phyloP scores from a whole-genome alignment of 1,284 basidiomycete species.

The Phaffia rhodozyma region DNA sequence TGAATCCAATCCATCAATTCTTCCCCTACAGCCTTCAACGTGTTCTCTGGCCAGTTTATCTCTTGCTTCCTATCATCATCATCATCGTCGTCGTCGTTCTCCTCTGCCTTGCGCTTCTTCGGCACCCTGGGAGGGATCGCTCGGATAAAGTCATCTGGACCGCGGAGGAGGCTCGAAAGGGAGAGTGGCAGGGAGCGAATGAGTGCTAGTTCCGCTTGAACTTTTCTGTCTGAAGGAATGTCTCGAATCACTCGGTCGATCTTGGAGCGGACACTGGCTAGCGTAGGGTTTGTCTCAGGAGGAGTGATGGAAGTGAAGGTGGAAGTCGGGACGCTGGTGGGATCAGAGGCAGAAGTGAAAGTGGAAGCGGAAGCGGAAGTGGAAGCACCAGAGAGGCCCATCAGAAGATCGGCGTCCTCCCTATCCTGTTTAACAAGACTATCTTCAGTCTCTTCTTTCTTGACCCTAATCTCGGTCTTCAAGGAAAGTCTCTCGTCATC shows the following conservation, averaged over 20 bases:
- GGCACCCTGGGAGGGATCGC: not conserved
- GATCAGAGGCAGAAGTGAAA: not conserved
- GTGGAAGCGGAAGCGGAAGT: not conserved
- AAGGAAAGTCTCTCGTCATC: too few relatives aligned
- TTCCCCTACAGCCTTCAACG: not conserved
- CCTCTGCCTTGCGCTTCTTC: too few relatives aligned
- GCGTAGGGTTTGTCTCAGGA: not conserved
- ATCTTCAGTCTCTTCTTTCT: not conserved
- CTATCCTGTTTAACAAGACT: not conserved
- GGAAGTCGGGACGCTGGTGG: not conserved
- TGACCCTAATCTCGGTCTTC: not conserved
- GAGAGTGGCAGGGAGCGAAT: constrained; percentile 4
- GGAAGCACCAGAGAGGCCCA: not conserved
- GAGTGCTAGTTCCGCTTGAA: not conserved
- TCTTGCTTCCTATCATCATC: not conserved
- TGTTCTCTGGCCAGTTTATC: not conserved
- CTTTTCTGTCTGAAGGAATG: not conserved
- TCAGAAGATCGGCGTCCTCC: not conserved
- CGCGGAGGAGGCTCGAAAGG: constrained; percentile 2
- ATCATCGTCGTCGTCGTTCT: not conserved
- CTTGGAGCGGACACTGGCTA: not conserved
- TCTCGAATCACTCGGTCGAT: too few relatives aligned
- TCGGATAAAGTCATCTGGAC: not conserved
- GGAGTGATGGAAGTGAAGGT: not conserved
- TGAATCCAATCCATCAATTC: constrained; percentile 2